Evolutionary conservation across 2,329 filamentous ascomycete genomes (phyloP), one percentile per base, ranked within the genome.

Genomic region (Waltergamsia citrina): DNA sequence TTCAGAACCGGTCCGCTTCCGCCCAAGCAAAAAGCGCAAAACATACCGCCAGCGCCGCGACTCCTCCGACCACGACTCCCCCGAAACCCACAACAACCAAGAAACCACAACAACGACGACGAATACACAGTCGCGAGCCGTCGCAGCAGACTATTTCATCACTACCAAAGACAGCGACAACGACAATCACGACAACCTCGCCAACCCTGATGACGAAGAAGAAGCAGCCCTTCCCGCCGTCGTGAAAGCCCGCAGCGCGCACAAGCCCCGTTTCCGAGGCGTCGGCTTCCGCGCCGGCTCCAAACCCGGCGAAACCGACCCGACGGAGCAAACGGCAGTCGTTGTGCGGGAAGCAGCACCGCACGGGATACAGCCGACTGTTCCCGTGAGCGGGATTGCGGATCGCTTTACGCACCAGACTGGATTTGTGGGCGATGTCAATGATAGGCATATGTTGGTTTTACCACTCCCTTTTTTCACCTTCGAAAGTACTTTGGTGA

Each of bases 391-490:
- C 29, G 52, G 52, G 27, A 54, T 59, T 23, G 44, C 51, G 8
- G 50, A 56, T 24, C 75, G 80, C 26, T 90, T 90, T 51, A 76
- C 78, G 34, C 73, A 77, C 38, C 81, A 85, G 54, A 86, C 80
- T 0, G 83, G 83, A 1, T 59, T 78, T 40, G 65, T 79, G 1
- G 69, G 71, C 22, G 78, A 82, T 36, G 53, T 74, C 16, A 69
- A 78, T 41, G 81, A 87, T 54, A 80, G 68, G 59, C 82, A 88
- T 62, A 85, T 90, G 84, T 90, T 71, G 78, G 80, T 74, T 38
- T 43, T 22, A 43, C 36, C 24, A 35, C 32, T 18, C 30, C 36
- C 29, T 36, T 21, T 16, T 21, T 27, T 17, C 12, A n/a, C 15
- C 24, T n/a, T n/a, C n/a, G n/a, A n/a, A n/a, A n/a, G 17, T 24